These are phyloP conservation scores for Volutella citrinella DNA, from an alignment of 2,329 filamentous ascomycete genomes.

Conservation along the genomic window DNA sequence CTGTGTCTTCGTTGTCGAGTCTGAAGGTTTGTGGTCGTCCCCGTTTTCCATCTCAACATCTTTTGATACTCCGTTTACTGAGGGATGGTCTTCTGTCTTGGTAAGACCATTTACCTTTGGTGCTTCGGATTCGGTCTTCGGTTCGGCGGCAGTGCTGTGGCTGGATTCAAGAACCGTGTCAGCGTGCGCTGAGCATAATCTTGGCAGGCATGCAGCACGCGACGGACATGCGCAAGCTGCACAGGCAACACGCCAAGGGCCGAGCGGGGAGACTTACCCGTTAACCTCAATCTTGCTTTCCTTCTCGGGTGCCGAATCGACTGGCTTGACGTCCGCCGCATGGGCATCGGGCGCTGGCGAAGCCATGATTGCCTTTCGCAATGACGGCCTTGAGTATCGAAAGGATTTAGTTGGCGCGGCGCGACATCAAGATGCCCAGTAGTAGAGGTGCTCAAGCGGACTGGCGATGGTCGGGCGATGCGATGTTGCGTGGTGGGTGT, in stretches of 20 bases:
- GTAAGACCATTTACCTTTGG: not conserved
- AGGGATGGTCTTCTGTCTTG: conserved; percentile 2
- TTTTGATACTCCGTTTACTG: conserved; percentile 24
- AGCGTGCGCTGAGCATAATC: conserved; percentile 14
- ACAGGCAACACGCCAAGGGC: conserved; percentile 8
- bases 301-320: conserved; percentile 24
- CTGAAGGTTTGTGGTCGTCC: conserved; percentile 12
- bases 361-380: conserved; percentile 53
- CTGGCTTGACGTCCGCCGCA: conserved; percentile 47
- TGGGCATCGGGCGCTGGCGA: conserved; percentile 43
- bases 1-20: conserved; percentile 6
- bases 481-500: conserved; percentile 4
- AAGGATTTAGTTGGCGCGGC: conserved; percentile 25
- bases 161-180: conserved; percentile 23
- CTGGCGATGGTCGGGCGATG: conserved; percentile 6
- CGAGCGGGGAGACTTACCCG: conserved; percentile 31
- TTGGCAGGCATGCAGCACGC: conserved; percentile 1
- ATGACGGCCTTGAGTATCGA: conserved; percentile 25
- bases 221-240: conserved; percentile 9
- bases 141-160: conserved; percentile 23
- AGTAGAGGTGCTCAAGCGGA: conserved; percentile 7
- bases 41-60: conserved; percentile 21
- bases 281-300: conserved; percentile 33
- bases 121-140: conserved; percentile 12
- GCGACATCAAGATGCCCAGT: conserved; percentile 35